phyloP scores from a whole-genome alignment of 306 rosid genomes.

The Calophaca sinica region DNA sequence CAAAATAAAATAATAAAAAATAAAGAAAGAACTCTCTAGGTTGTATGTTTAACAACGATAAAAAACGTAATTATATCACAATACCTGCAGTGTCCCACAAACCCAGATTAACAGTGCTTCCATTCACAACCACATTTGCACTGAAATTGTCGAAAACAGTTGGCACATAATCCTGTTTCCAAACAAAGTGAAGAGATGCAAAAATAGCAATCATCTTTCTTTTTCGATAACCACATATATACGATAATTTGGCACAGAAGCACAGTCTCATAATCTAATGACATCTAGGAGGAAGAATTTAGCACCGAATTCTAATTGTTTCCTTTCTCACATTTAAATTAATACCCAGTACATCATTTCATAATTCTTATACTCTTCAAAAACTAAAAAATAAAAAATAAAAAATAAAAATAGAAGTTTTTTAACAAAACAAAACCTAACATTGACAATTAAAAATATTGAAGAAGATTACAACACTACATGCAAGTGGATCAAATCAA shows the following conservation, averaged over 20 bases:
- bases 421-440: slow-evolving; percentile 14
- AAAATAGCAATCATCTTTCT: slow-evolving; percentile 23
- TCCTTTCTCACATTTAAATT: neutral
- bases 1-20: slow-evolving; percentile 56
- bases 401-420: too few relatives aligned
- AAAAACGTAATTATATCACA: slow-evolving; percentile 9
- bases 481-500: slow-evolving; percentile 25
- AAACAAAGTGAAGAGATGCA: slow-evolving; percentile 46
- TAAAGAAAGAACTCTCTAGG: slow-evolving; percentile 7
- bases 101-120: slow-evolving; percentile 93
- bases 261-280: neutral
- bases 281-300: slow-evolving; percentile 1
- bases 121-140: slow-evolving; percentile 98
- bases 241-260: neutral
- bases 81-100: slow-evolving; percentile 99
- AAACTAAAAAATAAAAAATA: slow-evolving; percentile 2
- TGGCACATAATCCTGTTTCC: slow-evolving; percentile 92
- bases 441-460: too few relatives aligned
- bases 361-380: slow-evolving; percentile 5
- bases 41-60: slow-evolving; percentile 3
- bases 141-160: slow-evolving; percentile 98
- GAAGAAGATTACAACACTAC: neutral
- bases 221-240: slow-evolving; percentile 13
- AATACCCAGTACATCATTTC: slow-evolving; percentile 11
- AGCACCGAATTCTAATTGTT: slow-evolving; percentile 4